Evolutionary conservation across 352 stramenopile species (phyloP).

Genomic region (Phytopythium litorale): DNA sequence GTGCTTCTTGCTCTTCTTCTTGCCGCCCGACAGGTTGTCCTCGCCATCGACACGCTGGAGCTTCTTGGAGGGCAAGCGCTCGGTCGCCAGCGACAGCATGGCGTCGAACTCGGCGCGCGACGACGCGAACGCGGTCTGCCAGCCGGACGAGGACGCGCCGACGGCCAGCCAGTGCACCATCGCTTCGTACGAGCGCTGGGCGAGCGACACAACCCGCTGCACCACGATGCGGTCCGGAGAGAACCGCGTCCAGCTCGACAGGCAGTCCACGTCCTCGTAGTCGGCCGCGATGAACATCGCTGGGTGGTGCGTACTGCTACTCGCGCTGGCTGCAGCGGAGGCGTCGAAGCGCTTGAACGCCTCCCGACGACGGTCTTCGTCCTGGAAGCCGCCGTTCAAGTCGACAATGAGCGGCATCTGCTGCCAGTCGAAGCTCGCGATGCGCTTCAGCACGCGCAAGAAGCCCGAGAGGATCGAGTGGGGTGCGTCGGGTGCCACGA

Average conservation of each 20-base stretch:
- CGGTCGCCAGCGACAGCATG: constrained; percentile 40
- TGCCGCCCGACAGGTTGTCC: not conserved
- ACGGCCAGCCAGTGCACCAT: constrained; percentile 56
- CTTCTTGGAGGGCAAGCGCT: constrained; percentile 60
- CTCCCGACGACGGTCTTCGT: constrained; percentile 62
- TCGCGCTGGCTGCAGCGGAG: constrained; percentile 21
- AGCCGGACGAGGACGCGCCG: constrained; percentile 48
- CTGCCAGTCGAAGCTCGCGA: constrained; percentile 74
- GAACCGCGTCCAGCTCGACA: constrained; percentile 82
- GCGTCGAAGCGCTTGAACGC: constrained; percentile 76
- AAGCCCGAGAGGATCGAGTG: constrained; percentile 81
- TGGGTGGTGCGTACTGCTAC: constrained; percentile 49
- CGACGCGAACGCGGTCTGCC: constrained; percentile 58
- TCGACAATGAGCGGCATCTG: constrained; percentile 71
- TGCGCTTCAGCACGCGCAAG: constrained; percentile 67
- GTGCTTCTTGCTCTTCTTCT: constrained; percentile 54
- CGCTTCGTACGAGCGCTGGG: constrained; percentile 50
- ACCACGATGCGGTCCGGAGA: constrained; percentile 56
- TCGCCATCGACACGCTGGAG: constrained; percentile 23
- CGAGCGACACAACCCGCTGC: constrained; percentile 58
- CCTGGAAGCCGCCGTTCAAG: constrained; percentile 53
- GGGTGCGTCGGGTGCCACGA: constrained; percentile 51
- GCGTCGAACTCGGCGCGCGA: constrained; percentile 65
- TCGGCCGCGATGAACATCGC: constrained; percentile 76
- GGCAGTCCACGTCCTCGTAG: constrained; percentile 75